These are phyloP conservation scores for Phoma sp. DNA, from an alignment of 2,329 filamentous ascomycete species.

Conservation along the genomic window DNA sequence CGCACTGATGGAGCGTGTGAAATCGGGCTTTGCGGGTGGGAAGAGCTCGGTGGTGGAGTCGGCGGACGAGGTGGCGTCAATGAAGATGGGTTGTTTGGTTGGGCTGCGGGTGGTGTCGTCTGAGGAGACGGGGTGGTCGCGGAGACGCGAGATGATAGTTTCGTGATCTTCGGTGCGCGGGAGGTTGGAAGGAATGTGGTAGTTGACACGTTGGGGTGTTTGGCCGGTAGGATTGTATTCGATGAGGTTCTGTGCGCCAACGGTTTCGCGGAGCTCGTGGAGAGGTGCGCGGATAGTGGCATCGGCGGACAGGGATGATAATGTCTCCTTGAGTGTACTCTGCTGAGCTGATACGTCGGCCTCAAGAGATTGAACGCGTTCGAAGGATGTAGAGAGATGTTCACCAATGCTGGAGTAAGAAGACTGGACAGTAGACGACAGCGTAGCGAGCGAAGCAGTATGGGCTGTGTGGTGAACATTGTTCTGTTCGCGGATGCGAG, in stretches of 20 bases:
- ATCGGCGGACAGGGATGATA: slow-evolving; percentile 65
- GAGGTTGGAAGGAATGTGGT: slow-evolving; percentile 79
- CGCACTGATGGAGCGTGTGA: slow-evolving; percentile 38
- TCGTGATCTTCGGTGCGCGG: slow-evolving; percentile 76
- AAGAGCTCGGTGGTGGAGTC: slow-evolving; percentile 40
- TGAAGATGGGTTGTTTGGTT: slow-evolving; percentile 62
- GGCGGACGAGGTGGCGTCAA: slow-evolving; percentile 55
- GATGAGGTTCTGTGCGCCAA: slow-evolving; percentile 69
- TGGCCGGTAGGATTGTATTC: slow-evolving; percentile 87
- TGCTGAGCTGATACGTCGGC: slow-evolving; percentile 71
- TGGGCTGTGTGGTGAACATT: slow-evolving; percentile 77
- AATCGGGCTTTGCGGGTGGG: slow-evolving; percentile 31
- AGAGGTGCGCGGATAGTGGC: slow-evolving; percentile 73
- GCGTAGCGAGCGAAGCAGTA: slow-evolving; percentile 66
- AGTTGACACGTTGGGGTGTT: slow-evolving; percentile 82
- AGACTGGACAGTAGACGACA: slow-evolving; percentile 73
- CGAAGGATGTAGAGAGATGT: slow-evolving; percentile 73
- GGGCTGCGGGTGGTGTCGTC: slow-evolving; percentile 48
- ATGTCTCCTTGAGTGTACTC: slow-evolving; percentile 63
- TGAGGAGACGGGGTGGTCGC: slow-evolving; percentile 45
- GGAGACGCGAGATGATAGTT: slow-evolving; percentile 59
- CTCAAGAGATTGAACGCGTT: slow-evolving; percentile 72
- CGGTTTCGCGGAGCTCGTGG: slow-evolving; percentile 71
- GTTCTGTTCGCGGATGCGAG: slow-evolving; percentile 81
- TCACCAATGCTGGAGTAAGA: slow-evolving; percentile 76